Percentiles rank a stretch among this genome's conserved stretches.
Evolutionary conservation across 805 yeast genomes (phyloP).

Genomic region (Cyberlindnera amylophila): DNA sequence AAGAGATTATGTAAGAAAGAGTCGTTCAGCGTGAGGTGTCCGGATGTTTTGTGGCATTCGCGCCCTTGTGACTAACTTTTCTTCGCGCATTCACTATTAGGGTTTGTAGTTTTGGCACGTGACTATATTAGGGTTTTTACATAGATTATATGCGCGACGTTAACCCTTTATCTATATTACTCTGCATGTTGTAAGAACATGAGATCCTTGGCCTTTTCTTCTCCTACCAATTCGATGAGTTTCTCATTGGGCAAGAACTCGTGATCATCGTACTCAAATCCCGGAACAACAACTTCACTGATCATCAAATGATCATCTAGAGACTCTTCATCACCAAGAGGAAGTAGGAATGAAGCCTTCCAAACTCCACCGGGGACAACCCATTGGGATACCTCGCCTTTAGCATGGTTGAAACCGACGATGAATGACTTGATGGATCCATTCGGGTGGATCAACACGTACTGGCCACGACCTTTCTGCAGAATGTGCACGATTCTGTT

Average conservation of each 20-base stretch:
- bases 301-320: constrained; percentile 41
- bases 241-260: constrained; percentile 37
- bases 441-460: constrained; percentile 49
- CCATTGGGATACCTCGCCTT: constrained; percentile 55
- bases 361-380: constrained; percentile 60
- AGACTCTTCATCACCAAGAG: constrained; percentile 31
- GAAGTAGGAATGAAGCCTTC: constrained; percentile 49
- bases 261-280: constrained; percentile 55
- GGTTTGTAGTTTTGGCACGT: not conserved
- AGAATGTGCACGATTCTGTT: constrained; percentile 54
- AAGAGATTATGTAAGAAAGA: constrained; percentile 9
- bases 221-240: constrained; percentile 36
- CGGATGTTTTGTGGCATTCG: constrained; percentile 6
- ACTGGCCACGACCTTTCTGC: constrained; percentile 54
- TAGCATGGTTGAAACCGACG: constrained; percentile 46
- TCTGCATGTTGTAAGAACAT: constrained; percentile 33
- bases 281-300: constrained; percentile 60
- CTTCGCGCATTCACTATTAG: not conserved
- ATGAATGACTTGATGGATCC: constrained; percentile 46
- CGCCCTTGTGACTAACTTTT: not conserved
- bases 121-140: constrained; percentile 1
- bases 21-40: constrained; percentile 5
- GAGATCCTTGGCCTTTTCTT: constrained; percentile 32
- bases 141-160: constrained; percentile 4
- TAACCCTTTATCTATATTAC: constrained; percentile 7